A percentile compares a stretch with the other conserved stretches of the same genome.
Evolutionary conservation across 2,329 filamentous ascomycete species (phyloP).

Genomic region (Corniculantispora saksenae): DNA sequence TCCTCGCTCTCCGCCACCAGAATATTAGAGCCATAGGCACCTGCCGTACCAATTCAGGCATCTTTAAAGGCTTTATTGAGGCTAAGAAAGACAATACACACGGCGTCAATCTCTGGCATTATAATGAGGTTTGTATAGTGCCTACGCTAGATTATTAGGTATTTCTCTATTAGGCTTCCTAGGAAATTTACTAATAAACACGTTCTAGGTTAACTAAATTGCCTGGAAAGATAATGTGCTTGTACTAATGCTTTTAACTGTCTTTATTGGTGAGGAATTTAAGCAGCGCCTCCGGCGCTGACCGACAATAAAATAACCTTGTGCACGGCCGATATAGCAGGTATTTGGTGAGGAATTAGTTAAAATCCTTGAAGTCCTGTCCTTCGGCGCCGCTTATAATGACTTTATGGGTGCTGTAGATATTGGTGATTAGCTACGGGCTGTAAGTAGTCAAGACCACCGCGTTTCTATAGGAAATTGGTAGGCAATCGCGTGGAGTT

Average conservation of each 20-base stretch:
- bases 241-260: no score
- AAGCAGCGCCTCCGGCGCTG: background rate
- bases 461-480: constrained; percentile 16
- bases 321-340: constrained; percentile 10
- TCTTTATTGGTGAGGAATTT: background rate
- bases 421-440: constrained; percentile 20
- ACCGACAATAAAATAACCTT: constrained; percentile 10
- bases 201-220: no score
- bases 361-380: no score
- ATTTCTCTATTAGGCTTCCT: no score
- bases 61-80: no score
- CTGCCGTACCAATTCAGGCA: constrained; percentile 18
- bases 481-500: constrained; percentile 22
- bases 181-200: no score
- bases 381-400: no score
- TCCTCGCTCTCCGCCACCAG: constrained; percentile 13
- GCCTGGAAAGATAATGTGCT: no score
- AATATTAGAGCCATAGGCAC: constrained; percentile 21
- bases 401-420: constrained; percentile 21
- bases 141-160: no score
- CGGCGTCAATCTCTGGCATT: background rate
- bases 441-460: constrained; percentile 13
- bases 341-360: no score
- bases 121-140: constrained; percentile 4
- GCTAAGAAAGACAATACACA: no score